Conservation (phyloP, 176 grass and related monocot genomes). For the Oryza longistaminata region DNA sequence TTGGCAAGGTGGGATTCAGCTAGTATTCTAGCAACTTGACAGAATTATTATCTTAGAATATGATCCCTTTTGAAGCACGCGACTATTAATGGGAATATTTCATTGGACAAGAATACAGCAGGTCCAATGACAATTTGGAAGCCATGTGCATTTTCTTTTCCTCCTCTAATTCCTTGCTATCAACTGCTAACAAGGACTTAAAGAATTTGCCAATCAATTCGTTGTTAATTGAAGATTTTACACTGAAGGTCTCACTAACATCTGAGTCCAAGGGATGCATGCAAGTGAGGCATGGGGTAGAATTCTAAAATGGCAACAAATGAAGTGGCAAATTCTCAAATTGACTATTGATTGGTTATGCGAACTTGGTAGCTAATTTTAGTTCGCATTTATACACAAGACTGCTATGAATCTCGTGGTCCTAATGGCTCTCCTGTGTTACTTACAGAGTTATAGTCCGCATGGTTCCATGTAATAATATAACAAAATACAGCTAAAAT, state of each 20-base stretch:
- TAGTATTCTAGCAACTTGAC: conserved; percentile 28
- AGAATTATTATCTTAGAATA: conserved; percentile 25
- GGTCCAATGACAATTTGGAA: neutral
- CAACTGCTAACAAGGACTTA: neutral
- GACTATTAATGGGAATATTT: neutral
- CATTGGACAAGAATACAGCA: neutral
- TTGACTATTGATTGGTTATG: neutral
- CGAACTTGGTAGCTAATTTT: neutral
- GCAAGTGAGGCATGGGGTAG: too few relatives aligned
- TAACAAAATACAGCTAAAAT: neutral
- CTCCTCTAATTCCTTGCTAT: neutral
- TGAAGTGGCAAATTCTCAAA: neutral
- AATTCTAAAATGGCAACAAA: neutral
- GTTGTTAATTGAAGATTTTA: neutral
- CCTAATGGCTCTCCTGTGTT: neutral
- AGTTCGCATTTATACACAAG: neutral
- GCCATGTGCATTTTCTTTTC: neutral
- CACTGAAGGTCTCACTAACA: neutral
- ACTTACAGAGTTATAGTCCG: neutral
- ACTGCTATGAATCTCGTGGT: neutral
- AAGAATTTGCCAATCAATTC: neutral
- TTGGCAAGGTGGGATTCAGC: conserved; percentile 17
- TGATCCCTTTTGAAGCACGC: neutral
- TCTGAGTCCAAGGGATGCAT: neutral
- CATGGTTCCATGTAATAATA: neutral